These are phyloP conservation scores for Malassezia brasiliensis DNA, from an alignment of 1,284 basidiomycete species.

Conservation along the genomic window DNA sequence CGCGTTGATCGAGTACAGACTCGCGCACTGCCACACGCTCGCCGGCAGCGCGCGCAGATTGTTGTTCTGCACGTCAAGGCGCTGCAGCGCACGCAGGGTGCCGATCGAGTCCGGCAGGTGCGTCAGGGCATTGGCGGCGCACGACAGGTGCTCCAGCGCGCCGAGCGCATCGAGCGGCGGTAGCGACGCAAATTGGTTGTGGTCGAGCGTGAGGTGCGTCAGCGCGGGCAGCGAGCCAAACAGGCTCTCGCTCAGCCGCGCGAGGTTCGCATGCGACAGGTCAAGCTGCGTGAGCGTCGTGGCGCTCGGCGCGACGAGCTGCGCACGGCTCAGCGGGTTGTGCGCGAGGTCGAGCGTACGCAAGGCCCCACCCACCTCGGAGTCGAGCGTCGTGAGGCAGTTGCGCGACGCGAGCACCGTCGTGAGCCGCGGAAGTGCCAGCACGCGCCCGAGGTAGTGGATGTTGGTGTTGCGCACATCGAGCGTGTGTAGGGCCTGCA, in stretches of 20 bases:
- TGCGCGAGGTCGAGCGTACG: conserved; percentile 33
- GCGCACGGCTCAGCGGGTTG: conserved; percentile 40
- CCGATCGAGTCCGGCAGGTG: conserved; percentile 70
- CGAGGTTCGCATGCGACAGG: conserved; percentile 81
- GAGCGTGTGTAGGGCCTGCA: conserved; percentile 32
- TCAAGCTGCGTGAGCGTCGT: conserved; percentile 71
- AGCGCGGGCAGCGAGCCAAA: conserved; percentile 35
- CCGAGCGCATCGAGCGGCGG: conserved; percentile 70
- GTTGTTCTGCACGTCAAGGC: conserved; percentile 83
- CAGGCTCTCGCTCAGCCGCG: conserved; percentile 61
- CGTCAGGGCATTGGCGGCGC: conserved; percentile 79
- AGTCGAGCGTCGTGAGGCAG: conserved; percentile 37
- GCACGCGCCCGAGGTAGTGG: conserved; percentile 32
- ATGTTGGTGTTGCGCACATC: conserved; percentile 41
- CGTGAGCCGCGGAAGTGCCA: conserved; percentile 31
- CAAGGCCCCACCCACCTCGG: conserved; percentile 25
- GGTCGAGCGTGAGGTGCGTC: conserved; percentile 34
- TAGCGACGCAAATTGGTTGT: conserved; percentile 67
- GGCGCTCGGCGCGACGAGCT: conserved; percentile 49
- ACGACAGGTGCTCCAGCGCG: conserved; percentile 65
- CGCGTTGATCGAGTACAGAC: conserved; percentile 67
- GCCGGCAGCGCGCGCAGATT: conserved; percentile 68
- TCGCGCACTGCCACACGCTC: conserved; percentile 74
- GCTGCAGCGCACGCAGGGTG: conserved; percentile 63
- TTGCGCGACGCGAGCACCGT: conserved; percentile 41